Evolutionary conservation across 2,329 filamentous ascomycete species (phyloP), one percentile per base, ranked within the genome.

Genomic region (Calonectria pseudoreteaudii): DNA sequence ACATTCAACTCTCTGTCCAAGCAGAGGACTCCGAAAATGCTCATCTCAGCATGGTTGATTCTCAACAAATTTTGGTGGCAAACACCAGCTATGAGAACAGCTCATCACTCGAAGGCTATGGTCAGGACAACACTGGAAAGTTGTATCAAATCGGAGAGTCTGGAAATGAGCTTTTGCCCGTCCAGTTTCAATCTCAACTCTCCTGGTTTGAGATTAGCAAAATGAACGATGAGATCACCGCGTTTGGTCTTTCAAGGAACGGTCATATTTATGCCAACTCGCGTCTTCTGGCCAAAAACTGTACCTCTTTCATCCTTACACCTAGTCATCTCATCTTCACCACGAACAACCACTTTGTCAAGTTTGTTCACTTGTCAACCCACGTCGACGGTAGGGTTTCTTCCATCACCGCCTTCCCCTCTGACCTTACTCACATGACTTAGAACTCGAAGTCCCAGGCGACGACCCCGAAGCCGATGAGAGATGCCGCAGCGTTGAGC

Each of bases 381-480:
- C 86, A 87, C 72, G 87, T 90, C 20, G 88, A 95, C 77, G 91
- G 94, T 94, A 87, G 76, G 44, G 86, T 79, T 4, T 10, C 30
- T 2, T 23, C 4, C 10, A 5, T 4, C n/a, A 30, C n/a, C 34
- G n/a, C 11, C n/a, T 26, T 36, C 28, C 6, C n/a, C 14, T 31
- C 8, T 6, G 49, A 23, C 26, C 14, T 13, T 26, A 68, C 82
- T 83, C 58, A 84, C 75, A 38, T n/a, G 16, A 52, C 20, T 71
- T 66, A 95, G 94, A 93, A 34, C 91, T 98, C 72, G 93, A 97
- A 77, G 89, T 98, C 0, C 96, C 97, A 0, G 90, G 88, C 14
- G 96, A 99, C 83, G 95, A 98, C 58, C 96, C 96, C 0, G 96
- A 98, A 83, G 93, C 90, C 36, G 97, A 98, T 78, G 97, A 99